Evolutionary conservation across 2,329 filamentous ascomycete species (phyloP).

Genomic region (Aspergillus phoenicis): DNA sequence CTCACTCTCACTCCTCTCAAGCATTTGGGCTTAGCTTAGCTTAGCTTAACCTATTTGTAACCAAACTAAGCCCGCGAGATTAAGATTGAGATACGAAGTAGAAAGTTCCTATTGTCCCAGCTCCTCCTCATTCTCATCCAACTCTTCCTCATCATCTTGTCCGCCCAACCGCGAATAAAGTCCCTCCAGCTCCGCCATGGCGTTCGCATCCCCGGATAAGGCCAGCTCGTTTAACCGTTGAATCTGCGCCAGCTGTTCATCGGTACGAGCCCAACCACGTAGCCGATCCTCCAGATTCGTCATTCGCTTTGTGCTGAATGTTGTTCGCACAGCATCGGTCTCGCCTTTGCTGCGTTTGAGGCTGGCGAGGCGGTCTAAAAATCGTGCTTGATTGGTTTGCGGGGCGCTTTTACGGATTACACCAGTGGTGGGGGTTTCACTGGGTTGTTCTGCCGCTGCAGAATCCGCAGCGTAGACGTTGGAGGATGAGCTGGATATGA

Average conservation of each 20-base stretch:
- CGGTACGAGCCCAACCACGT: slow-evolving; percentile 41
- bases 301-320: slow-evolving; percentile 51
- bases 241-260: slow-evolving; percentile 40
- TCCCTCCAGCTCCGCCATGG: slow-evolving; percentile 39
- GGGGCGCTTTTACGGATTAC: background rate
- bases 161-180: slow-evolving; percentile 36
- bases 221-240: slow-evolving; percentile 41
- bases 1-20: too few relatives aligned
- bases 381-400: slow-evolving; percentile 52
- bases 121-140: background rate
- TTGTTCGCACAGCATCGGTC: slow-evolving; percentile 64
- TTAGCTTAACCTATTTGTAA: too few relatives aligned
- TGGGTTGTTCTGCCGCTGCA: slow-evolving; percentile 3
- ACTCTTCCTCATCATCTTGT: slow-evolving; percentile 9
- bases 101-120: background rate
- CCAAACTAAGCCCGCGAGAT: background rate
- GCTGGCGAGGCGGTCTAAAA: slow-evolving; percentile 67
- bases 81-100: background rate
- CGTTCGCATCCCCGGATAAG: slow-evolving; percentile 39
- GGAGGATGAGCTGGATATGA: slow-evolving; percentile 51
- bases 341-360: slow-evolving; percentile 68
- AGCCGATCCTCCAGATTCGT: slow-evolving; percentile 36
- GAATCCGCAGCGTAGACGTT: slow-evolving; percentile 1
- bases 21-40: too few relatives aligned
- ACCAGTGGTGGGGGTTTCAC: slow-evolving; percentile 15